A percentile compares a stretch with the other conserved stretches of the same genome.
These are phyloP conservation scores for Amylocystis lapponica DNA, from an alignment of 768 basidiomycete species.

Conservation along the genomic window DNA sequence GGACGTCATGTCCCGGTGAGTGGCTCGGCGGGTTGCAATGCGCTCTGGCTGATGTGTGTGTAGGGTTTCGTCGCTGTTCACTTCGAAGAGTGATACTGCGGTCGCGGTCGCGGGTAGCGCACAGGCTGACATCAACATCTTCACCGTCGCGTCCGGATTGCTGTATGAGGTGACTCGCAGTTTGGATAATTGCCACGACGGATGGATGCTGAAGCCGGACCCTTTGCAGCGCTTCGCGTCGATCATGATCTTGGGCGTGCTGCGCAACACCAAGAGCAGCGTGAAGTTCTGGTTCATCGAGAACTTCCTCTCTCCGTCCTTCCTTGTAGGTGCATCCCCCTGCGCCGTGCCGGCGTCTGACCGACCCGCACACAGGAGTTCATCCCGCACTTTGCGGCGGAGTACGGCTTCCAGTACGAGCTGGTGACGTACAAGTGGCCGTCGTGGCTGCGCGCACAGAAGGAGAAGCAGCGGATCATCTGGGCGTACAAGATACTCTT, in stretches of 20 bases:
- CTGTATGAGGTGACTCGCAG: constrained; percentile 75
- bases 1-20: constrained; percentile 47
- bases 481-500: constrained; percentile 99
- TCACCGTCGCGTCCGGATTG: constrained; percentile 95
- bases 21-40: neutral
- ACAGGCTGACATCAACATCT: constrained; percentile 96
- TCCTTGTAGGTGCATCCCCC: constrained; percentile 55
- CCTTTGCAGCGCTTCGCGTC: constrained; percentile 79
- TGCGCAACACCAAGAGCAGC: constrained; percentile 87
- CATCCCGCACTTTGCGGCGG: constrained; percentile 85
- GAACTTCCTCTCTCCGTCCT: constrained; percentile 97
- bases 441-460: constrained; percentile 93
- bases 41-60: neutral
- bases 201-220: neutral
- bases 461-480: constrained; percentile 96
- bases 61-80: constrained; percentile 24
- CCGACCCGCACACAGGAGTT: constrained; percentile 58
- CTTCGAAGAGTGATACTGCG: constrained; percentile 6
- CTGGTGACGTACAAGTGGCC: constrained; percentile 99
- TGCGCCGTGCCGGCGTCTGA: neutral
- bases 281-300: constrained; percentile 99
- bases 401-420: constrained; percentile 94
- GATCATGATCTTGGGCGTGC: constrained; percentile 96
- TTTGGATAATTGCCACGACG: neutral
- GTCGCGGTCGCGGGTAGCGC: constrained; percentile 19